Evolutionary conservation across 1,284 basidiomycete species (phyloP), one percentile per base, ranked within the genome.

Genomic region (Heterobasidion occidentale): DNA sequence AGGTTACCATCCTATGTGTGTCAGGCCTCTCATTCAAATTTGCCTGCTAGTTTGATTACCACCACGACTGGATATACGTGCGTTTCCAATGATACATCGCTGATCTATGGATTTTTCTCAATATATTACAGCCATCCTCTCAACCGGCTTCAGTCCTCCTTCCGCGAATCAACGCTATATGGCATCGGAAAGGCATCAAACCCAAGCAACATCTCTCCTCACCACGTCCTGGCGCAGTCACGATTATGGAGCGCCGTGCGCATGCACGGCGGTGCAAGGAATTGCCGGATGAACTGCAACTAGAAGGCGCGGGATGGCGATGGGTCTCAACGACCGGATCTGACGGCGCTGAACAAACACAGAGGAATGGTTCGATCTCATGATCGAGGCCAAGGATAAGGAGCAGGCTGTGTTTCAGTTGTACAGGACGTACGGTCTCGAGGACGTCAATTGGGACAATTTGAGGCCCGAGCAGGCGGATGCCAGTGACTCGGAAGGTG

Each of bases 351-450:
- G 34, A 20, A 59, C 15, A 15, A 52, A 34, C 46, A 42, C 38
- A 61, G 9, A 47, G 53, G 64, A 63, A 19, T 67, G 69, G 59
- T 83, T 69, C 54, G 92, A 96, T 70, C 68, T 96, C 61, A 96
- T 96, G 93, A 92, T 97, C 60, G 94, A 97, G 76, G 89, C 89
- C 8, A 92, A 94, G 68, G 90, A 92, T 68, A 93, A 94, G 72
- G 94, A 96, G 70, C 94, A 96, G 68, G 93, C 92, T 7, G 93
- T 97, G 7, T 79, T 97, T 55, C 84, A 95, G 61, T 68, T 96
- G 45, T 86, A 91, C 66, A 73, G 92, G 59, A 84, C 91, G 49
- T 95, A 96, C 65, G 74, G 74, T 48, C 69, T 95, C 7, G 73
- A 83, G 53, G 78, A 82, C 11, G 87, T 92, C 34, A 78, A 78